Base-by-base conservation (phyloP, 495 filamentous ascomycete species). In the Aspergillus egyptiacus region DNA sequence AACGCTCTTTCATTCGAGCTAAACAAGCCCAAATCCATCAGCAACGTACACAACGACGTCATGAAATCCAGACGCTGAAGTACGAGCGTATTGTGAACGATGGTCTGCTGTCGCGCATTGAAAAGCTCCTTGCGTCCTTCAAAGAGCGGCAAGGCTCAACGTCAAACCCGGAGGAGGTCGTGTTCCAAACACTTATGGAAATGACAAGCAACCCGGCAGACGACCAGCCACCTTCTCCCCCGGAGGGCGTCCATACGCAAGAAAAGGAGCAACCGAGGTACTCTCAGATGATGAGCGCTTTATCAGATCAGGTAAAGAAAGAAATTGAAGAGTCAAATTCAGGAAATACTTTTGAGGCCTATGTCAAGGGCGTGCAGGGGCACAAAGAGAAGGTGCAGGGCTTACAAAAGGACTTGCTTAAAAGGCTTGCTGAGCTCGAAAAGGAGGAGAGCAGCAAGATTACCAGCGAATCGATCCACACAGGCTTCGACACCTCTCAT, bases 21-120 rank as follows among this genome's bases (percentile, higher is more conserved):
- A 98, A 97, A 72, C 93, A 96, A 69, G 83, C 86, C 60, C 89
- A 97, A 65, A 98, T 98, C 62, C 93, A 98, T 63, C 78, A 85
- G 60, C 84, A 96, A 62, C 85, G 93, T 34, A 72, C 79, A 47
- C 82, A 89, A 56, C 86, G 93, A 44, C 86, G 83, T 56, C 80
- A 86, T 59, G 83, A 95, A 61, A 97, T 98, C 63, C 79, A 85
- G 58, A 95, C 90, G 2, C 73, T 91, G 54, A 91, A 90, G 70
- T 96, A 91, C 66, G 91, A 98, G 69, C 85, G 87, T 45, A 79
- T 87, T 51, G 81, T 97, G 72, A 98, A 98, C 65, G 88, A 96
- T 71, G 84, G 87, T 25, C 75, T 98, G 19, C 80, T 96, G 46
- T 73, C 74, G 53, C 86, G 89, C 53, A 90, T 98, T 63, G 83